Base-by-base conservation (phyloP, 2,329 filamentous ascomycete species). In the Fusarium sp. region DNA sequence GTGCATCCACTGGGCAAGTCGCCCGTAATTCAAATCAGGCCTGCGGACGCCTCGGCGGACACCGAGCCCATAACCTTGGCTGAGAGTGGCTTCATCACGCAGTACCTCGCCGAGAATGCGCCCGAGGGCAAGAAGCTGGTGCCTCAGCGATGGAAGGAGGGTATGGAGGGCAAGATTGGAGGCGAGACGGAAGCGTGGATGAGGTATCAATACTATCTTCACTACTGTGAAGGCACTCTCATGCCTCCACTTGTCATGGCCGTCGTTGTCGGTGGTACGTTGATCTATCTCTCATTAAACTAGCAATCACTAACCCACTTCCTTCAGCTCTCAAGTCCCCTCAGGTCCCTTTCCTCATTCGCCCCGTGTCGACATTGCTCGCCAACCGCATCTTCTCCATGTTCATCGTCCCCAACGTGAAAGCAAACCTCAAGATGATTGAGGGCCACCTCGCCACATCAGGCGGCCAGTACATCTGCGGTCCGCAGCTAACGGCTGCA, bases 1-100 rank as follows among this genome's bases (percentile, higher is more conserved):
- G 80, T 97, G 36, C 93, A 97, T 74, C 91, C 93, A 0, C 84
- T 97, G 6, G 95, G 95, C 64, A 97, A 97, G 77, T 94, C 93
- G 3, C 95, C 95, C 1, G 81, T 95, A 40, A 81, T 98, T 67
- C 87, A 86, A 11, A 82, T 97, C 71, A 80, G 79, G n/a, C 76
- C 81, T 1, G 70, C 80, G 0, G 79, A 76, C 21, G 74, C 72
- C 5, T 67, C 63, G 20, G 58, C 46, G 37, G 39, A 36, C 15
- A 47, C 63, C n/a, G 76, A 85, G 68, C 81, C 85, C 4, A 73
- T 87, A 13, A 86, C 95, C 1, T 81, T 97, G 45, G 92, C 93
- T 11, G 95, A 98, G 80, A 95, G 91, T 42, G 93, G 87, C 8
- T 86, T 90, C 59, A 95, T 97, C 71, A 83, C 88, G 13, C 91